Evolutionary conservation across 352 stramenopile genomes (phyloP).

Genomic region (Pythium myriotylum): DNA sequence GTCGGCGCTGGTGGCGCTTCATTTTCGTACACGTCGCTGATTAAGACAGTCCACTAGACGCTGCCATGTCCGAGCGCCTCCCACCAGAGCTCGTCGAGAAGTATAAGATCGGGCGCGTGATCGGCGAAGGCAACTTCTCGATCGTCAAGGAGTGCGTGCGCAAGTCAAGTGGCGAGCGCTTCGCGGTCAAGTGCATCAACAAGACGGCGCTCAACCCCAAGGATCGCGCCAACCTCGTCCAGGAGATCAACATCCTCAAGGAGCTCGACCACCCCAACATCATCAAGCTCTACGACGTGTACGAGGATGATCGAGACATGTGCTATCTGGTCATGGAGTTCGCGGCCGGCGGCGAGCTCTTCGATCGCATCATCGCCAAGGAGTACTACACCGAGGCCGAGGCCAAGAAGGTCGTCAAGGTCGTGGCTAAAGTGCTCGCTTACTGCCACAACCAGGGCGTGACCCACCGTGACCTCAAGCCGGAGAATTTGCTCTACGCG

Average conservation of each 20-base stretch:
- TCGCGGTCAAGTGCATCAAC: constrained; percentile 87
- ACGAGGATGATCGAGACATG: constrained; percentile 69
- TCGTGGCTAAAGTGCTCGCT: constrained; percentile 81
- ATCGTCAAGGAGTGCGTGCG: constrained; percentile 76
- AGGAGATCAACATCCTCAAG: constrained; percentile 86
- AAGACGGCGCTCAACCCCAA: constrained; percentile 79
- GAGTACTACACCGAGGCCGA: constrained; percentile 92
- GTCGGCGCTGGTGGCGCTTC: not conserved
- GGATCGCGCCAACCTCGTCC: constrained; percentile 74
- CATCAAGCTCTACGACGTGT: constrained; percentile 87
- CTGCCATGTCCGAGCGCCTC: constrained; percentile 54
- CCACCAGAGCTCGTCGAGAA: constrained; percentile 66
- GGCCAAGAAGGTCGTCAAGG: constrained; percentile 82
- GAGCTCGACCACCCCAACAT: constrained; percentile 89
- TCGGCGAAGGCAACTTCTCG: constrained; percentile 88
- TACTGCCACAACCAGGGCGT: constrained; percentile 90
- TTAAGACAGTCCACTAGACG: too few species aligned
- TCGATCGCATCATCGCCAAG: constrained; percentile 93
- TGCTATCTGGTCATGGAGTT: constrained; percentile 91
- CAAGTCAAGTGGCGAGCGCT: constrained; percentile 53
- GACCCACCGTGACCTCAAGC: constrained; percentile 97
- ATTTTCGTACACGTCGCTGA: not conserved
- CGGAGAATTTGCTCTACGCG: constrained; percentile 95
- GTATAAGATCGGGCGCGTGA: constrained; percentile 77
- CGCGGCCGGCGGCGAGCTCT: constrained; percentile 89